Evolutionary conservation across 208 protist species (phyloP), one percentile per base, ranked within the genome.

Genomic region (Plasmodiophora brassicae): DNA sequence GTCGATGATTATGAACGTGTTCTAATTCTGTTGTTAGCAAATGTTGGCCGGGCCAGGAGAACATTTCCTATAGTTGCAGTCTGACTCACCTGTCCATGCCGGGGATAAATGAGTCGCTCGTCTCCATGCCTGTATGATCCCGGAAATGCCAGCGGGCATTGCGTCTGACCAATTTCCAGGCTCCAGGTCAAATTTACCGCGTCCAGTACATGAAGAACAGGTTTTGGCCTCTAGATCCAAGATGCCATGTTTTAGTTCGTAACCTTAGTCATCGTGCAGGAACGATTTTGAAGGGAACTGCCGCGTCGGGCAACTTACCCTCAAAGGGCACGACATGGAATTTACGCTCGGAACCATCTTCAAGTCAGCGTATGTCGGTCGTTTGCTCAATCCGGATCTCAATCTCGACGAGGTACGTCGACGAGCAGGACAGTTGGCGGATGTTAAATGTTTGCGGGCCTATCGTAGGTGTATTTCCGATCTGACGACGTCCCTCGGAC

Each of bases 401-500:
- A 5, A 78, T 38, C 14, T 5, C 5, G n/a, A 78, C 20, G 65
- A 78, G 65, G 65, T 78, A 78, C 65, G 5, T 78, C n/a, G n/a
- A n/a, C n/a, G n/a, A n/a, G n/a, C n/a, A n/a, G n/a, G n/a, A n/a
- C n/a, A n/a, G n/a, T n/a, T n/a, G n/a, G n/a, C n/a, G 14, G 50
- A 28, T 57, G 14, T 57, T 57, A 57, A 57, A 57, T 14, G 14
- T 25, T 25, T 57, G 50, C 50, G 50, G 14, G 14, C 50, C 14
- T 25, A 25, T 14, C 50, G 14, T 57, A 78, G 65, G 65, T 78
- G 10, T 78, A 36, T 32, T 78, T 78, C 65, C 65, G 65, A 5
- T 78, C 65, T 32, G 65, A 78, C 41, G 65, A 78, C n/a, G 65
- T 78, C n/a, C 65, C 65, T 5, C 32, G 65, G n/a, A 78, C 65